A percentile compares a stretch with the other conserved stretches of the same genome.
Evolutionary conservation across 2,329 filamentous ascomycete genomes (phyloP).

Genomic region (Parastagonospora avenae): DNA sequence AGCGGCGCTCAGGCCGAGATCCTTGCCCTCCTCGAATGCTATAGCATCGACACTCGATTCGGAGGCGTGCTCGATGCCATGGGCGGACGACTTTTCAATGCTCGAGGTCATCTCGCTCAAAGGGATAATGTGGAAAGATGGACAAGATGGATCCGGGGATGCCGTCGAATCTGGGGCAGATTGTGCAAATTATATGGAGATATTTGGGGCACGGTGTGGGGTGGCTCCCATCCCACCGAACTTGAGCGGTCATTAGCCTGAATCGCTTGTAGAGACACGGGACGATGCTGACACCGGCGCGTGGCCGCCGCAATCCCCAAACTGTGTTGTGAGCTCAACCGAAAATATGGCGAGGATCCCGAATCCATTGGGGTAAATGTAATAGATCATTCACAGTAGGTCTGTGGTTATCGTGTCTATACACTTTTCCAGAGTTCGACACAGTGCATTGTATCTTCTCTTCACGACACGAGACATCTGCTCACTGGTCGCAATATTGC

Average conservation of each 20-base stretch:
- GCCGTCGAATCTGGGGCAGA: not conserved
- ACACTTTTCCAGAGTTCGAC: too few species aligned
- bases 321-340: too few species aligned
- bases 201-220: not conserved
- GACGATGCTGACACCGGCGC: not conserved
- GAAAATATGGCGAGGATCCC: too few species aligned
- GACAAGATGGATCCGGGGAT: not conserved
- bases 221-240: not conserved
- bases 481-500: too few species aligned
- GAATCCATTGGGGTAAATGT: too few species aligned
- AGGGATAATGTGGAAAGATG: not conserved
- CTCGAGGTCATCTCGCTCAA: slow-evolving; percentile 17
- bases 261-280: not conserved
- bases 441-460: too few species aligned
- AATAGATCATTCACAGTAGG: too few species aligned
- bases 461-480: too few species aligned
- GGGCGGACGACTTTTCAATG: slow-evolving; percentile 14
- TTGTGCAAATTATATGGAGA: not conserved
- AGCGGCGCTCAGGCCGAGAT: slow-evolving; percentile 15
- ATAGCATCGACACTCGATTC: slow-evolving; percentile 14
- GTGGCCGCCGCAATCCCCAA: too few species aligned
- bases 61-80: slow-evolving; percentile 14
- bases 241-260: not conserved
- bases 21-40: slow-evolving; percentile 27
- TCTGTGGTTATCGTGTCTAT: too few species aligned